A percentile compares a stretch with the other conserved stretches of the same genome.
Evolutionary conservation across 176 grass and related monocot genomes (phyloP).

Genomic region (Alloteropsis semialata): DNA sequence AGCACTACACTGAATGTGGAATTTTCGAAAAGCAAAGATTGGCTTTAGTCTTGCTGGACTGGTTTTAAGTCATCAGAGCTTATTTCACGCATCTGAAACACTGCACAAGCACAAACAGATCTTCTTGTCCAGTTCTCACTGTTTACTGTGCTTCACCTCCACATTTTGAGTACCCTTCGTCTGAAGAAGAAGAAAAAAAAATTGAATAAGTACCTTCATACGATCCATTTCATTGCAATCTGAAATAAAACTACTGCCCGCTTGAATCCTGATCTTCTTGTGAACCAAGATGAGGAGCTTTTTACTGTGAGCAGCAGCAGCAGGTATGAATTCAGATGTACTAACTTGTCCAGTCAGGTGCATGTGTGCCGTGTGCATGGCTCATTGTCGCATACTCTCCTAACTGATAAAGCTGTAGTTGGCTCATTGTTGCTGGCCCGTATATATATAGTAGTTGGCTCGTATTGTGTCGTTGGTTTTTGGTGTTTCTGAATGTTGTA

Average conservation of each 20-base stretch:
- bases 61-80: constrained; percentile 90
- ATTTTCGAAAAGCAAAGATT: constrained; percentile 95
- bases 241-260: constrained; percentile 45
- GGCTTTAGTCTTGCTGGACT: constrained; percentile 92
- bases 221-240: constrained; percentile 16
- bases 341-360: no score
- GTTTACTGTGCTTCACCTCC: not conserved
- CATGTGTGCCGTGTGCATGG: no score
- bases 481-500: no score
- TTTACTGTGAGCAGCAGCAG: no score
- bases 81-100: constrained; percentile 88
- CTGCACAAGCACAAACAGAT: constrained; percentile 75
- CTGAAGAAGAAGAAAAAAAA: not conserved
- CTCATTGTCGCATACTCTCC: no score
- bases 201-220: not conserved
- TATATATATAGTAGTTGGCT: no score
- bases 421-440: no score
- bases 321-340: no score
- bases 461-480: no score
- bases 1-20: constrained; percentile 80
- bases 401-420: no score
- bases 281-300: no score
- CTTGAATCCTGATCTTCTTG: no score
- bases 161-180: not conserved
- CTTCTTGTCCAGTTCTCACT: not conserved